These are phyloP conservation scores for Podaxis mareebaensis DNA, from an alignment of 768 basidiomycete genomes.

Conservation along the genomic window DNA sequence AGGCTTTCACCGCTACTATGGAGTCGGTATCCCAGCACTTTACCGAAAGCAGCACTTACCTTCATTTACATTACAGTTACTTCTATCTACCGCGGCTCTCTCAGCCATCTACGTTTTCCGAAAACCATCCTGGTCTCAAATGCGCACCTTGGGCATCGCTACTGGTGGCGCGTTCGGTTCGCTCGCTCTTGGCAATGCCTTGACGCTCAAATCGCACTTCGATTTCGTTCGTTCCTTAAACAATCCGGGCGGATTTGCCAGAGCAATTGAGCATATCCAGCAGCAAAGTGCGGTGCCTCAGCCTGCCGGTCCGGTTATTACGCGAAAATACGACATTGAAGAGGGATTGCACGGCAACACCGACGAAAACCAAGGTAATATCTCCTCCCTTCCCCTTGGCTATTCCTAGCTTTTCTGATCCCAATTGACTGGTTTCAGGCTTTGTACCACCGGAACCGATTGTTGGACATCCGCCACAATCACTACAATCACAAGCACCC, in stretches of 20 bases:
- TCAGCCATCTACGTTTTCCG: slow-evolving; percentile 11
- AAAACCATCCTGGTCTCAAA: slow-evolving; percentile 13
- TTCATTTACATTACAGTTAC: slow-evolving; percentile 2
- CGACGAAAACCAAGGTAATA: slow-evolving; percentile 12
- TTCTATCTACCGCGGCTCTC: slow-evolving; percentile 4
- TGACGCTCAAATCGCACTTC: slow-evolving; percentile 31
- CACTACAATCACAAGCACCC: not conserved
- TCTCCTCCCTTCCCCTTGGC: not conserved
- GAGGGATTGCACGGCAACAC: slow-evolving; percentile 18
- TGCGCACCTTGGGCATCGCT: slow-evolving; percentile 12
- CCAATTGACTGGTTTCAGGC: not conserved
- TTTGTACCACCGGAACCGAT: not conserved
- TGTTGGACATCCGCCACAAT: not conserved
- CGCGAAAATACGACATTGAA: slow-evolving; percentile 23
- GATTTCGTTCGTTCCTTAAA: slow-evolving; percentile 39
- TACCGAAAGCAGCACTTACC: not conserved
- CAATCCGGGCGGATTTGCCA: slow-evolving; percentile 39
- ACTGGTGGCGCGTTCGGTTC: slow-evolving; percentile 28
- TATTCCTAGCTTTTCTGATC: not conserved
- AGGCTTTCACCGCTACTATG: slow-evolving; percentile 39
- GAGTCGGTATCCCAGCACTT: slow-evolving; percentile 28
- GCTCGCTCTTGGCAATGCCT: slow-evolving; percentile 30
- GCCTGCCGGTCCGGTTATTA: slow-evolving; percentile 29
- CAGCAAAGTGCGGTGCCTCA: slow-evolving; percentile 38
- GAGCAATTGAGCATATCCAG: slow-evolving; percentile 45